phyloP scores from a whole-genome alignment of 352 stramenopile genomes.

The Globisporangium radiosum region DNA sequence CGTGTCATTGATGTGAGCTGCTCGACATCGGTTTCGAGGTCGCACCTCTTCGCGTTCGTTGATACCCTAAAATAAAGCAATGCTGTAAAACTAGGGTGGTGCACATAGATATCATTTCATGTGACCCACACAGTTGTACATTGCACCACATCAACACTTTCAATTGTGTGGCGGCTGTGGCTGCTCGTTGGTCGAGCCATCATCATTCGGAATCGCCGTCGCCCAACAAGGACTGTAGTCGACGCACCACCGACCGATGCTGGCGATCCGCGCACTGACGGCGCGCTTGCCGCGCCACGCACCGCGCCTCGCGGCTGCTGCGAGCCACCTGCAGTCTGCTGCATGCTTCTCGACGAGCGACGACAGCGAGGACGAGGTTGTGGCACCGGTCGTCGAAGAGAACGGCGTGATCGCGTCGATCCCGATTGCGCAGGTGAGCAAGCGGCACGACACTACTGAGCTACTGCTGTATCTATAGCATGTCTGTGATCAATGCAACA shows the following conservation, averaged over 20 bases:
- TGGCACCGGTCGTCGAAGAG: constrained; percentile 19
- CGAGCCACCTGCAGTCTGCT: constrained; percentile 10
- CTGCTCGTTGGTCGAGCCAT: constrained; percentile 11
- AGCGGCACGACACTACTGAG: no score
- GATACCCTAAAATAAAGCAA: no score
- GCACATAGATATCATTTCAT: no score
- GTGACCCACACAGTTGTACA: no score
- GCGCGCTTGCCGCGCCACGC: constrained; percentile 19
- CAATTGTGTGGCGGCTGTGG: constrained; percentile 6
- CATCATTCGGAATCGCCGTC: constrained; percentile 6
- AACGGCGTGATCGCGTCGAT: constrained; percentile 47
- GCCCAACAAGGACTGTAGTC: neutral
- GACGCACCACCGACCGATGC: constrained; percentile 22
- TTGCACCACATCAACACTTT: no score
- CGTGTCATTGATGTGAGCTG: neutral
- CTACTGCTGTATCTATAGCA: neutral
- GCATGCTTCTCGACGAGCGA: constrained; percentile 26
- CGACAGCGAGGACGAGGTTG: constrained; percentile 18
- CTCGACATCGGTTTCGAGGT: neutral
- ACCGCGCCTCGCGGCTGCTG: constrained; percentile 19
- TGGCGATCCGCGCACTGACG: constrained; percentile 54
- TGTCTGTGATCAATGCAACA: no score
- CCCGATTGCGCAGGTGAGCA: constrained; percentile 46
- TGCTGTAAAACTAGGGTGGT: no score
- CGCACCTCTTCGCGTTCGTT: no score